phyloP scores from a whole-genome alignment of 1,284 basidiomycete genomes.

The Coniferiporia sulphurascens region DNA sequence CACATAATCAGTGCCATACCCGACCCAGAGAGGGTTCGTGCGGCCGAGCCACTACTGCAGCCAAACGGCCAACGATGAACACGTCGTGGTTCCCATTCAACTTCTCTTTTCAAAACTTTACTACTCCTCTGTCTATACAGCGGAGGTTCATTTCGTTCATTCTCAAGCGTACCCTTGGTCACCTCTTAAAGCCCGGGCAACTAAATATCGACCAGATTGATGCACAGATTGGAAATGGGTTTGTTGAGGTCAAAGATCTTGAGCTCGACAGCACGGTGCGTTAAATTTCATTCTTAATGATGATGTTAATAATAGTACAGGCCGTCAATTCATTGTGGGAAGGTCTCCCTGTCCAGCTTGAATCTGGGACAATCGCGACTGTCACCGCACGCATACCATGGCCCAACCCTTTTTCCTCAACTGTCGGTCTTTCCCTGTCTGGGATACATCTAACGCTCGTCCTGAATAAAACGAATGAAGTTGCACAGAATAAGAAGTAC shows the following conservation, averaged over 20 bases:
- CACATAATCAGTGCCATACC: background rate
- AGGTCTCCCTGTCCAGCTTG: constrained; percentile 64
- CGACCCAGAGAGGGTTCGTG: background rate
- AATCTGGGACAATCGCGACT: constrained; percentile 67
- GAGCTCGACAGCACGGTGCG: constrained; percentile 74
- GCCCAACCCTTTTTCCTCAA: constrained; percentile 70
- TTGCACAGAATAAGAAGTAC: constrained; percentile 19
- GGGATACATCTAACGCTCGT: constrained; percentile 60
- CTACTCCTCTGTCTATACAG: constrained; percentile 82
- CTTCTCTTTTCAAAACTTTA: constrained; percentile 35
- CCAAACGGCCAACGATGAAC: constrained; percentile 7
- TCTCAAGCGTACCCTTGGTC: constrained; percentile 79
- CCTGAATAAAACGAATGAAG: constrained; percentile 32
- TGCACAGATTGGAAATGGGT: constrained; percentile 86
- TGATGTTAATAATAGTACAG: constrained; percentile 36
- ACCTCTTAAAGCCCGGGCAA: constrained; percentile 83
- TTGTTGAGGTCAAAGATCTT: constrained; percentile 80
- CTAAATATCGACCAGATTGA: constrained; percentile 86
- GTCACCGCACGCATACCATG: constrained; percentile 74
- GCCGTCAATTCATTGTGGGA: constrained; percentile 75
- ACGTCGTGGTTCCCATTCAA: constrained; percentile 15
- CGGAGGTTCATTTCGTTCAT: constrained; percentile 87
- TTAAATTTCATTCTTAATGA: constrained; percentile 17
- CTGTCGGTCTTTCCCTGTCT: constrained; percentile 61
- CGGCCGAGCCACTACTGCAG: background rate